Evolutionary conservation across 2,329 filamentous ascomycete genomes (phyloP).

Genomic region (Aureobasidium vineae): DNA sequence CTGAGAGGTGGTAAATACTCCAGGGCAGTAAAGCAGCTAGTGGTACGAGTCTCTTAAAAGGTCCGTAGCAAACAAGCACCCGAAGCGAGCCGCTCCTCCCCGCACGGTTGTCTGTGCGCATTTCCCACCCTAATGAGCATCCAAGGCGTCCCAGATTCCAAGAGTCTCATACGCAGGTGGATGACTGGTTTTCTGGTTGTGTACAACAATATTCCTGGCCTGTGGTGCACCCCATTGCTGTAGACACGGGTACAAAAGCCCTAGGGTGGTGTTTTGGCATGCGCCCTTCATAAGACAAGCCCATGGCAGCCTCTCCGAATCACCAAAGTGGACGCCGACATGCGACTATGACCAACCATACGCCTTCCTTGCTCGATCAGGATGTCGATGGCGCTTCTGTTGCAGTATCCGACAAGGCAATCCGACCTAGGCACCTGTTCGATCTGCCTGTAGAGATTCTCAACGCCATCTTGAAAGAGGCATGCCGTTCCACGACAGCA

Average conservation of each 20-base stretch:
- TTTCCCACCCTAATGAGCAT: background rate
- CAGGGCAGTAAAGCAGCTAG: background rate
- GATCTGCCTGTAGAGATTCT: constrained; percentile 77
- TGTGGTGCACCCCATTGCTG: constrained; percentile 3
- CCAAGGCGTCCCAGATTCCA: background rate
- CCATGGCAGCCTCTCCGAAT: constrained; percentile 18
- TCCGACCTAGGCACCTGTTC: constrained; percentile 62
- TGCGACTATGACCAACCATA: constrained; percentile 23
- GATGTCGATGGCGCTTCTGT: background rate
- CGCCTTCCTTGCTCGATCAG: background rate
- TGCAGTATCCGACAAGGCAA: constrained; percentile 30
- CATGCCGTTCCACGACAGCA: constrained; percentile 56
- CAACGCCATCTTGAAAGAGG: constrained; percentile 76
- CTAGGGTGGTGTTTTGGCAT: background rate
- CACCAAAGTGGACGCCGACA: constrained; percentile 23
- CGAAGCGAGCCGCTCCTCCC: constrained; percentile 3
- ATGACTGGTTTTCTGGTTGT: background rate
- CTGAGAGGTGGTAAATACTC: constrained; percentile 25
- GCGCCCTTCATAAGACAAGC: constrained; percentile 15
- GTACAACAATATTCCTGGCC: constrained; percentile 1
- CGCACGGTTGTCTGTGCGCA: constrained; percentile 9
- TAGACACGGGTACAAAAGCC: background rate
- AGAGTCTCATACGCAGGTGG: background rate
- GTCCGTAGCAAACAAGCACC: background rate
- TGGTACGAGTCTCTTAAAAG: background rate